Evolutionary conservation across 2,329 filamentous ascomycete genomes (phyloP).

Genomic region (Clarireedia hainanense): DNA sequence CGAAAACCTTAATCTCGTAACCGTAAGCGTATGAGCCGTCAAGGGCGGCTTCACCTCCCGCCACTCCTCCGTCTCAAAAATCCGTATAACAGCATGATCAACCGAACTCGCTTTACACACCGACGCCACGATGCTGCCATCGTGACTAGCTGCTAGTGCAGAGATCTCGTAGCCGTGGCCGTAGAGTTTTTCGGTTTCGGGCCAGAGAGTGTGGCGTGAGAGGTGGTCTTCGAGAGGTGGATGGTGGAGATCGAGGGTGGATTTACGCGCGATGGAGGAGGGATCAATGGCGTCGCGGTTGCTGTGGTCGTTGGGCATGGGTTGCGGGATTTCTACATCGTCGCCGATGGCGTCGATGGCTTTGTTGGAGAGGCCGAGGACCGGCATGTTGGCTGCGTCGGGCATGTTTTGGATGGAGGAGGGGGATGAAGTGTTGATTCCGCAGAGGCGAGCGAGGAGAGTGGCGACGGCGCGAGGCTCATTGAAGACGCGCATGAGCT

Average conservation of each 20-base stretch:
- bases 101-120: conserved; percentile 88
- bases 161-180: conserved; percentile 97
- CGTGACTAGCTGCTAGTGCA: conserved; percentile 69
- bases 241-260: conserved; percentile 56
- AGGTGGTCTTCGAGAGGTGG: conserved; percentile 88
- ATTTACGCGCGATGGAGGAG: conserved; percentile 47
- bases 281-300: conserved; percentile 49
- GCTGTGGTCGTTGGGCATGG: conserved; percentile 37
- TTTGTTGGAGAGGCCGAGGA: conserved; percentile 93
- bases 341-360: conserved; percentile 58
- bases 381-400: conserved; percentile 89
- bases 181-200: conserved; percentile 92
- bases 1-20: conserved; percentile 76
- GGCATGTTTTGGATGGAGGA: conserved; percentile 46
- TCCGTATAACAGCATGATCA: conserved; percentile 86
- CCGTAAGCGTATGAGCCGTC: conserved; percentile 78
- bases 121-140: conserved; percentile 72
- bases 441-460: conserved; percentile 62
- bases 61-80: conserved; percentile 85
- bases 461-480: conserved; percentile 77
- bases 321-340: conserved; percentile 36
- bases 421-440: conserved; percentile 37
- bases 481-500: conserved; percentile 91
- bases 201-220: conserved; percentile 86
- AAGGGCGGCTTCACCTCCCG: conserved; percentile 78